phyloP scores from a whole-genome alignment of 2,329 filamentous ascomycete species.

The Colletotrichum sp. region DNA sequence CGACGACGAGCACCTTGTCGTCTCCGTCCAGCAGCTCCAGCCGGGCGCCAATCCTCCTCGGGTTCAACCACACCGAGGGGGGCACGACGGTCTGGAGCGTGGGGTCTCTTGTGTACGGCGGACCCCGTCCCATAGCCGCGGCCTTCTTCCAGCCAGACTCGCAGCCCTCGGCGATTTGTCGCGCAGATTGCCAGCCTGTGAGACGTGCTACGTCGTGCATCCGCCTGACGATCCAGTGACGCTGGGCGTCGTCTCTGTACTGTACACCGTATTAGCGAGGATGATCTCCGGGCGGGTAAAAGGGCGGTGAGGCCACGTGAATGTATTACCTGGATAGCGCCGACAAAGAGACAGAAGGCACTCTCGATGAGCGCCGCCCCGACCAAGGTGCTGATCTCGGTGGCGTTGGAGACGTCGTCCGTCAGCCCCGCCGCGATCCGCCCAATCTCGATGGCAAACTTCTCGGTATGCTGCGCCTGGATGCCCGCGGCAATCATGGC shows the following conservation, averaged over 20 bases:
- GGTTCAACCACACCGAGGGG: slow-evolving; percentile 51
- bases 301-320: neutral
- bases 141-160: slow-evolving; percentile 84
- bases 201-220: slow-evolving; percentile 78
- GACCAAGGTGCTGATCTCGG: slow-evolving; percentile 75
- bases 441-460: slow-evolving; percentile 77
- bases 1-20: slow-evolving; percentile 60
- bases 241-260: slow-evolving; percentile 74
- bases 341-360: slow-evolving; percentile 84
- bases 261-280: slow-evolving; percentile 42
- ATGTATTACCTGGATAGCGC: slow-evolving; percentile 71
- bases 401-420: slow-evolving; percentile 55
- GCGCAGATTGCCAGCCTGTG: slow-evolving; percentile 87
- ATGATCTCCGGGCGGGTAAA: neutral
- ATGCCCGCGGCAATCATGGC: slow-evolving; percentile 87
- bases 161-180: slow-evolving; percentile 82
- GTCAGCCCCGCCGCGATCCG: slow-evolving; percentile 78
- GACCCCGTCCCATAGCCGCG: slow-evolving; percentile 74
- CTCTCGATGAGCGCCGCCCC: slow-evolving; percentile 85
- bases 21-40: slow-evolving; percentile 52
- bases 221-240: slow-evolving; percentile 77
- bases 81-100: slow-evolving; percentile 41
- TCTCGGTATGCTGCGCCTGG: slow-evolving; percentile 73
- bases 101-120: slow-evolving; percentile 67
- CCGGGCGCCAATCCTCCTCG: slow-evolving; percentile 55